Base-by-base conservation (phyloP, 2,329 filamentous ascomycete genomes). In the Curvularia lunata region DNA sequence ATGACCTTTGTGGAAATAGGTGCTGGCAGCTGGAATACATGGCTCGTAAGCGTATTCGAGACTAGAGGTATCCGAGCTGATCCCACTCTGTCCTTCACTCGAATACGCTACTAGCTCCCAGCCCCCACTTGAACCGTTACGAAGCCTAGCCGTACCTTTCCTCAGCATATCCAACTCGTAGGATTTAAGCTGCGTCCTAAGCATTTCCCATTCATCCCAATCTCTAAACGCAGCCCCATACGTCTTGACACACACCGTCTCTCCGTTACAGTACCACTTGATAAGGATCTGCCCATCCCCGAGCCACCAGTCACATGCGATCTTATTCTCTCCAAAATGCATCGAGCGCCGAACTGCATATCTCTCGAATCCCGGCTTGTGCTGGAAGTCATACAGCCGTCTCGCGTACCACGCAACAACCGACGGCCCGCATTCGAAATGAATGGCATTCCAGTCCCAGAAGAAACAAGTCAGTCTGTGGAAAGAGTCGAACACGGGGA, bases 371-470 rank as follows among this genome's bases (percentile, higher is more conserved):
- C n/a, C 12, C 4, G 32, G 18, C 4, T 25, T 25, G 1, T 23
- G 25, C 19, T 34, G 27, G 9, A 13, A 28, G 21, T 21, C 25
- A 8, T 5, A 40, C n/a, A 8, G 5, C 7, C 1, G 43, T 4
- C 16, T 16, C 12, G 18, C 38, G 16, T 54, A 54, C 27, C 23
- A n/a, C 4, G 38, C 23, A 18, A 34, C 10, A 5, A 32, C 27
- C 2, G 23, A 21, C 2, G 34, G n/a, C 0, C 48, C 53, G 6
- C 32, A 23, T 23, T 58, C 55, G 6, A 58, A 54, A 9, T 23
- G 30, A 3, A 58, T 40, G 0, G 8, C 16, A 21, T 49, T 13
- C 46, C 55, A 58, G 4, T 27, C 0, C 55, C 55, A 58, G 13
- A 12, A 2, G 7, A 58, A 58, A 1, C 23, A n/a, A 0, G 25